A percentile compares a stretch with the other conserved stretches of the same genome.
Evolutionary conservation across 768 basidiomycete genomes (phyloP).

Genomic region (Piloderma croceum): DNA sequence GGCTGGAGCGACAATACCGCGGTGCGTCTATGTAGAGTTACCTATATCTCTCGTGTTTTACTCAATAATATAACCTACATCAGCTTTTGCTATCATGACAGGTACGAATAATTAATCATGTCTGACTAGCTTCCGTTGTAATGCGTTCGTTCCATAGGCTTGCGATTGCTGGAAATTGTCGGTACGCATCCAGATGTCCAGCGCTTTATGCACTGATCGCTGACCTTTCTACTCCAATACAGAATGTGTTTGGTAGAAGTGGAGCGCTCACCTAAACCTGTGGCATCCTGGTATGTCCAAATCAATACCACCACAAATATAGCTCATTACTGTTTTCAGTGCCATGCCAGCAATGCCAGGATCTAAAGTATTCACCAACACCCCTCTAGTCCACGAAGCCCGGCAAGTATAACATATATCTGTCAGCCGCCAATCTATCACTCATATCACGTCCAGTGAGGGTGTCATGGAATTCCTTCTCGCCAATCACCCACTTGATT

Average conservation of each 20-base stretch:
- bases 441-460: conserved; percentile 47
- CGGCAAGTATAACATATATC: conserved; percentile 37
- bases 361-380: conserved; percentile 88
- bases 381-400: conserved; percentile 84
- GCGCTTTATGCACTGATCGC: no score
- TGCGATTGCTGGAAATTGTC: conserved; percentile 96
- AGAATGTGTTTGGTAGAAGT: conserved; percentile 99
- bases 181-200: conserved; percentile 59
- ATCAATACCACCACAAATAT: conserved; percentile 1
- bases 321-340: conserved; percentile 31
- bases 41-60: conserved; percentile 6
- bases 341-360: conserved; percentile 98
- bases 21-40: conserved; percentile 37
- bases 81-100: conserved; percentile 85
- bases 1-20: conserved; percentile 74
- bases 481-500: conserved; percentile 96
- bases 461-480: conserved; percentile 99
- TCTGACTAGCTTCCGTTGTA: background rate
- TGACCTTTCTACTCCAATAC: no score
- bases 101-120: conserved; percentile 34
- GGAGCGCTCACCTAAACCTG: conserved; percentile 89
- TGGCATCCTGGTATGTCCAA: conserved; percentile 75
- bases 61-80: conserved; percentile 13
- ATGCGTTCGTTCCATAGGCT: conserved; percentile 45
- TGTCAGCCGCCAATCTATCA: background rate